These are phyloP conservation scores for Helichrysum umbraculigerum DNA, from an alignment of 129 eudicot species.

Conservation along the genomic window DNA sequence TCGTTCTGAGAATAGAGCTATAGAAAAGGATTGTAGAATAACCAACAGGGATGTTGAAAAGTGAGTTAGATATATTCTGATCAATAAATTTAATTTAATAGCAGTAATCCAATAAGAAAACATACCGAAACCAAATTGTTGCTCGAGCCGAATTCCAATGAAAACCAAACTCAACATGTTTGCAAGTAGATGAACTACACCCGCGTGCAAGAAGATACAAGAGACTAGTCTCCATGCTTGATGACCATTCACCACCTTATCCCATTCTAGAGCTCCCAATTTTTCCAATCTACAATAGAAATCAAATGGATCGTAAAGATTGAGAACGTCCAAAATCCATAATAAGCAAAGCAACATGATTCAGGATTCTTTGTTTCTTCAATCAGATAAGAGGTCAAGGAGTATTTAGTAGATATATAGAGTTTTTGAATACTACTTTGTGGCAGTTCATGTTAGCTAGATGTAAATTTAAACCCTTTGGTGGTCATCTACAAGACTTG, in stretches of 20 bases:
- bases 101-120: neutral
- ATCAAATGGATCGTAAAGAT: neutral
- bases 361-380: too few species aligned
- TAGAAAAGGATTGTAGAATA: neutral
- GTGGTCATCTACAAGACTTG: too few species aligned
- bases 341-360: too few species aligned
- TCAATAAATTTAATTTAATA: neutral
- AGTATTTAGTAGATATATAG: too few species aligned
- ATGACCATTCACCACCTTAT: slow-evolving; percentile 63
- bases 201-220: slow-evolving; percentile 91
- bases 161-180: slow-evolving; percentile 92
- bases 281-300: slow-evolving; percentile 57
- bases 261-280: slow-evolving; percentile 88
- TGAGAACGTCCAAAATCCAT: too few species aligned
- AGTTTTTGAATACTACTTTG: too few species aligned
- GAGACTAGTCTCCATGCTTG: slow-evolving; percentile 92
- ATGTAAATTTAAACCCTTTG: too few species aligned
- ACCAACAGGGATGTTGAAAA: neutral
- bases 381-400: too few species aligned
- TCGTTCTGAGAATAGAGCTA: neutral
- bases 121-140: slow-evolving; percentile 89
- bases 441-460: too few species aligned
- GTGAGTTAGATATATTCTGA: neutral
- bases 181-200: slow-evolving; percentile 86
- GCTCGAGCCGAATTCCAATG: slow-evolving; percentile 96